phyloP scores from a whole-genome alignment of 2,329 filamentous ascomycete genomes.

The Drechmeria coniospora region DNA sequence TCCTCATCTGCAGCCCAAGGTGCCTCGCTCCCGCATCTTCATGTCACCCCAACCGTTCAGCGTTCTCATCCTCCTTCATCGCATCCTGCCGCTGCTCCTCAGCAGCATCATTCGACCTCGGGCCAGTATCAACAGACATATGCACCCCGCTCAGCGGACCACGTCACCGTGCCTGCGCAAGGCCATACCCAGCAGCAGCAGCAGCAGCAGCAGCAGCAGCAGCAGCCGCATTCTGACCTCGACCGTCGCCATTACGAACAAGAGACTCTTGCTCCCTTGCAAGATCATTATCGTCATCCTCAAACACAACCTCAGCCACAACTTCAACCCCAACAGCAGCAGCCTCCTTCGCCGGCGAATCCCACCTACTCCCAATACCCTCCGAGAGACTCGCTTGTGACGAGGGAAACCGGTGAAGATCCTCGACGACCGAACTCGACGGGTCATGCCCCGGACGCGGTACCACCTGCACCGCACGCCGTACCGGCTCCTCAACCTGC shows the following conservation, averaged over 20 bases:
- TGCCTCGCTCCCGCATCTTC: slow-evolving; percentile 31
- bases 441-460: slow-evolving; percentile 23
- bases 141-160: slow-evolving; percentile 17
- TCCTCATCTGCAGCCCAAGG: slow-evolving; percentile 30
- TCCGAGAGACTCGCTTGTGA: slow-evolving; percentile 36
- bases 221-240: slow-evolving; percentile 22
- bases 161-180: slow-evolving; percentile 13
- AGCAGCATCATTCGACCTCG: slow-evolving; percentile 16
- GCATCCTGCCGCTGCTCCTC: slow-evolving; percentile 6
- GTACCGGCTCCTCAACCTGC: slow-evolving; percentile 15
- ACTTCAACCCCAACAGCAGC: slow-evolving; percentile 7
- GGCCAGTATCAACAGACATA: slow-evolving; percentile 27
- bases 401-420: slow-evolving; percentile 39
- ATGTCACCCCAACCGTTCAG: slow-evolving; percentile 16
- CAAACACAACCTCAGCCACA: slow-evolving; percentile 10
- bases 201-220: slow-evolving; percentile 16
- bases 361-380: slow-evolving; percentile 27
- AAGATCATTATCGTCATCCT: slow-evolving; percentile 30
- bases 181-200: slow-evolving; percentile 18
- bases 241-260: slow-evolving; percentile 43
- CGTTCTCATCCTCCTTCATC: slow-evolving; percentile 13
- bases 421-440: slow-evolving; percentile 37
- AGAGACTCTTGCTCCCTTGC: slow-evolving; percentile 37
- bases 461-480: slow-evolving; percentile 17
- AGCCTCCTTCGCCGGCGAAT: slow-evolving; percentile 28